Evolutionary conservation across 2,329 filamentous ascomycete genomes (phyloP), one percentile per base, ranked within the genome.

Genomic region (Neonectria neomacrospora): DNA sequence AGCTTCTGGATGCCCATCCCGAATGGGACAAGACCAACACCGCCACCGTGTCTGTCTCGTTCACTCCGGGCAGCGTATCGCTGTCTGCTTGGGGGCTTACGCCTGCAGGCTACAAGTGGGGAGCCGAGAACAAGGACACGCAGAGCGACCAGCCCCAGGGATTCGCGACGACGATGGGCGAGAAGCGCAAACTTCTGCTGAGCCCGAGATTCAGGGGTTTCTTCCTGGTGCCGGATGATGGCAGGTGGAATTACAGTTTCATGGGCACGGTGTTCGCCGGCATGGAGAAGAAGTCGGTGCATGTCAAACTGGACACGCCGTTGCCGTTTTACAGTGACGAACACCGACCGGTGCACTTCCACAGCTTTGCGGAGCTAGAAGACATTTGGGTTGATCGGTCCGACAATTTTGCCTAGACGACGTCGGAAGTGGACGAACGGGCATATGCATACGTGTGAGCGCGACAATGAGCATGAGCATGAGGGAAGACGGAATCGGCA

Each of bases 241-340:
- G 90, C 66, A 86, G 91, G 65, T 99, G 96, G 96, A 99, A 99
- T 80, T 99, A 97, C 83, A 96, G 92, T 78, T 99, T 99, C 85
- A 93, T 98, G 90, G 96, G 96, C 58, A 93, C 90, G 69, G 89
- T 90, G 1, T 99, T 98, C 76, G 89, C 90, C 14, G 89, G 90
- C 42, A 86, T 97, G 67, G 94, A 97, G 82, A 98, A 97, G 89
- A 93, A 93, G 82, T 86, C 90, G 3, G 87, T 97, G 45, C 91
- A 94, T 72, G 94, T 98, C 72, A 96, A 96, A 84, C 90, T 99
- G 58, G 96, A 98, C 79, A 96, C 93, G 45, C 96, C 96, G 18
- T 80, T 90, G 70, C 85, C 91, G 9, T 98, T 97, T 81, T 99
- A 99, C 81, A 94, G 91, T 76, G 94, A 94, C 73, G 86, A 94